These are phyloP conservation scores for Pseudocercospora musae DNA, from an alignment of 2,329 filamentous ascomycete species.

Conservation along the genomic window DNA sequence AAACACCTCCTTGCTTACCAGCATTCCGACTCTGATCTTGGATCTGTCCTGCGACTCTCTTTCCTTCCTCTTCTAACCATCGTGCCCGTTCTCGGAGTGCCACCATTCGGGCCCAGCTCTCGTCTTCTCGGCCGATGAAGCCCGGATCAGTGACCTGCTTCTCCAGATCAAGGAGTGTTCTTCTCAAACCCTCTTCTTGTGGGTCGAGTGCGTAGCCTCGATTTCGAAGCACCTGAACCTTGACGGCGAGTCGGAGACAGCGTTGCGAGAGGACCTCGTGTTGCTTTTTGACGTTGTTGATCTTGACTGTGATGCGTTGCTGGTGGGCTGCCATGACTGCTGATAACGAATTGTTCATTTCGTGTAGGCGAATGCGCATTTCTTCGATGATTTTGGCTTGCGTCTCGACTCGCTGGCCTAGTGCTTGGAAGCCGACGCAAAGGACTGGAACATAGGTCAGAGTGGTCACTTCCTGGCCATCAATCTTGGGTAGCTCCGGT, in stretches of 20 bases:
- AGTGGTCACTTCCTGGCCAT: constrained; percentile 23
- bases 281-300: constrained; percentile 67
- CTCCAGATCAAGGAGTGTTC: constrained; percentile 67
- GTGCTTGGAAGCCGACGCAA: constrained; percentile 67
- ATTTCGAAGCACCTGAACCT: constrained; percentile 77
- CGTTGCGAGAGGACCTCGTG: constrained; percentile 71
- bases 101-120: constrained; percentile 80
- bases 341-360: constrained; percentile 72
- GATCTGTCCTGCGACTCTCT: constrained; percentile 56
- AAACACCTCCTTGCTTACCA: constrained; percentile 53
- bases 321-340: constrained; percentile 73
- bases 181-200: constrained; percentile 74
- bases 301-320: constrained; percentile 69
- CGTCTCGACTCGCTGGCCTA: constrained; percentile 68
- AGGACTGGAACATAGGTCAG: constrained; percentile 71
- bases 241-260: constrained; percentile 70
- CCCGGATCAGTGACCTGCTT: constrained; percentile 70
- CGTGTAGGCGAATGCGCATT: constrained; percentile 70
- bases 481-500: constrained; percentile 50
- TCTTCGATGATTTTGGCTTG: constrained; percentile 67
- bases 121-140: constrained; percentile 71
- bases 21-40: constrained; percentile 43
- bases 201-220: constrained; percentile 75
- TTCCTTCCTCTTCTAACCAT: constrained; percentile 69
- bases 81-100: constrained; percentile 70